Conservation (phyloP, 2,329 filamentous ascomycete species). For the Triangularia verruculosa region DNA sequence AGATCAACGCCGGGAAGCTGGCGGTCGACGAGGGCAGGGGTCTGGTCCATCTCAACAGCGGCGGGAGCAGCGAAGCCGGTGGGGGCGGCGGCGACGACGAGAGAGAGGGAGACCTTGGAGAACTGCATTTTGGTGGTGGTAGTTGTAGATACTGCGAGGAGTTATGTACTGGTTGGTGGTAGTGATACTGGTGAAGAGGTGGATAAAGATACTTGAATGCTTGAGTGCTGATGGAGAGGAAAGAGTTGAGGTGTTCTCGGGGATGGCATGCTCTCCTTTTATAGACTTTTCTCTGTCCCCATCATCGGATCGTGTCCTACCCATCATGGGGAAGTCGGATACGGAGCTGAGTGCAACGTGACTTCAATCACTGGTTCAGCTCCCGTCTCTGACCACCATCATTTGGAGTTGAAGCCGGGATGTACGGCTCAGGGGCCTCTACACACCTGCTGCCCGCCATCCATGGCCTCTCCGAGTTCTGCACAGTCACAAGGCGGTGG, state of each 20-base stretch:
- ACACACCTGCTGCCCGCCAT: not conserved
- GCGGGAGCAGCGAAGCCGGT: slow-evolving; percentile 16
- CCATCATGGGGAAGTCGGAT: not conserved
- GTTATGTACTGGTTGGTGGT: not conserved
- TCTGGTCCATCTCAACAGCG: not conserved
- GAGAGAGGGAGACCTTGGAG: slow-evolving; percentile 20
- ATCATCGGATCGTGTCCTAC: not conserved
- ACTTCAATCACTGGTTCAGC: not conserved
- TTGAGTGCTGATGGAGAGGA: not conserved
- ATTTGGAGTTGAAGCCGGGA: not conserved
- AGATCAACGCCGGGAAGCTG: not conserved
- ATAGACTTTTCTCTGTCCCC: not conserved
- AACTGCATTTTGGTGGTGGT: slow-evolving; percentile 22
- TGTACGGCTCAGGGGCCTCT: not conserved
- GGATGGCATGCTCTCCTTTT: not conserved
- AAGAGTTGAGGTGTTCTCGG: not conserved
- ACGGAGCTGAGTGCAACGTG: not conserved
- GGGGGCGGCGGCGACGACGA: slow-evolving; percentile 22
- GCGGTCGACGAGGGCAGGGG: not conserved
- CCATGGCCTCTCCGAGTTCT: not conserved
- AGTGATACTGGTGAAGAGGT: not conserved
- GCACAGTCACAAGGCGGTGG: not conserved
- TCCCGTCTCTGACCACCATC: not conserved
- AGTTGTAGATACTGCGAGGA: not conserved
- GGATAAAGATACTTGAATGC: not conserved